Conservation (phyloP, 345 rosid species). For the Gossypium longicalyx region DNA sequence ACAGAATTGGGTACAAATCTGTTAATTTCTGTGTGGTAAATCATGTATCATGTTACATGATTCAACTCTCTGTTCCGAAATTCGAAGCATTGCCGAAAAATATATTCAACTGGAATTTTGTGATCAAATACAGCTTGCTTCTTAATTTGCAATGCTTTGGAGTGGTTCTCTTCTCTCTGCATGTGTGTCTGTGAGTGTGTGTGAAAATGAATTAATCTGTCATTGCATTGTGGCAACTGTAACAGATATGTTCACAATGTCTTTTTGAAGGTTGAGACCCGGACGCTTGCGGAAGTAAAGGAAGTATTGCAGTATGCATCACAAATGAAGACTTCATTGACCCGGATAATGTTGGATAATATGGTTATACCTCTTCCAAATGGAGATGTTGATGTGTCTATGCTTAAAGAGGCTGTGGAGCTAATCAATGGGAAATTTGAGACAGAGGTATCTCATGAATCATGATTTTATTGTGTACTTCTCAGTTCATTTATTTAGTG, state of each 20-base stretch:
- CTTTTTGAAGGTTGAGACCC: constrained; percentile 69
- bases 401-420: constrained; percentile 77
- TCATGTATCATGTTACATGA: constrained; percentile 1
- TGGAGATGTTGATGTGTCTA: constrained; percentile 79
- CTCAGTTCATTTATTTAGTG: background rate
- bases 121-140: background rate
- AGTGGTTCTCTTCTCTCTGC: background rate
- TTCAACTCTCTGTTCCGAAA: background rate
- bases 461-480: constrained; percentile 6
- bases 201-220: background rate
- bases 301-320: constrained; percentile 62
- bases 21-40: background rate
- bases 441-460: constrained; percentile 57
- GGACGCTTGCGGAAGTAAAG: constrained; percentile 78
- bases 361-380: constrained; percentile 83
- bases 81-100: background rate
- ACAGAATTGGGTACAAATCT: constrained; percentile 9
- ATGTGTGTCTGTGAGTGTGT: too few species aligned
- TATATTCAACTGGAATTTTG: constrained; percentile 6
- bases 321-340: constrained; percentile 50
- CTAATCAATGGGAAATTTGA: constrained; percentile 68
- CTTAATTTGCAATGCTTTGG: background rate
- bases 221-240: background rate
- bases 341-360: constrained; percentile 92
- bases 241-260: background rate